Evolutionary conservation across 257 asterid species (phyloP), one percentile per base, ranked within the genome.

Genomic region (Solanum raphanifolium): DNA sequence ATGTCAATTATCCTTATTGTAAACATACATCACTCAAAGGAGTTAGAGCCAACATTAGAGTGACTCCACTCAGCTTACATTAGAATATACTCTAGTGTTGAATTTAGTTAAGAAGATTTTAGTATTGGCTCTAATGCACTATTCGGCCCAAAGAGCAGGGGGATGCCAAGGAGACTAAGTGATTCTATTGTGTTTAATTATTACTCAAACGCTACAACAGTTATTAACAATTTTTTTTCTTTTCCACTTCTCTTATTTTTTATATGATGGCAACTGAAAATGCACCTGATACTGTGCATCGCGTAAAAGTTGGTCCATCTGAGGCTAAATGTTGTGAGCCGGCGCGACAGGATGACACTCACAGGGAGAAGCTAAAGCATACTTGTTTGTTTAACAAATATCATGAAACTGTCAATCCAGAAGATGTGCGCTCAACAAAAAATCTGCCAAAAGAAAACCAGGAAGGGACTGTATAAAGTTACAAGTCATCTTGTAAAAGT

Each of bases 191-290:
- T 5, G 65, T 16, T 43, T 43, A 4, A 27, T 79, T 79, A 1
- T 43, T 25, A 27, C 16, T 25, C 2, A 9, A 29, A 25, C 4
- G 62, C 85, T 43, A 1, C 27, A 43, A 27, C 27, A 27, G 6
- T 27, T 46, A 27, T 0, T 79, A 12, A 15, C 85, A 4, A 16
- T 0, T 79, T 16, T 9, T 55, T 11, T 78, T 34, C 79, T 39
- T 68, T n/a, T 29, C 35, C 21, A 1, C 29, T 41, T 25, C 15
- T 27, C 18, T 27, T 78, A 43, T 7, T 13, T 46, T 62, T 87
- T 3, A 76, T 89, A 79, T 87, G 91, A 90, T 58, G 73, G 76
- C 16, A 25, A 69, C 86, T 48, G 83, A 75, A 25, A 72, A 78
- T 48, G 84, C 35, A 6, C 68, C 75, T 36, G 21, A 76, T 83